A percentile compares a stretch with the other conserved stretches of the same genome.
These are phyloP conservation scores for Papilionanthe hybrid DNA, from an alignment of 116 monocot genomes.

Conservation along the genomic window DNA sequence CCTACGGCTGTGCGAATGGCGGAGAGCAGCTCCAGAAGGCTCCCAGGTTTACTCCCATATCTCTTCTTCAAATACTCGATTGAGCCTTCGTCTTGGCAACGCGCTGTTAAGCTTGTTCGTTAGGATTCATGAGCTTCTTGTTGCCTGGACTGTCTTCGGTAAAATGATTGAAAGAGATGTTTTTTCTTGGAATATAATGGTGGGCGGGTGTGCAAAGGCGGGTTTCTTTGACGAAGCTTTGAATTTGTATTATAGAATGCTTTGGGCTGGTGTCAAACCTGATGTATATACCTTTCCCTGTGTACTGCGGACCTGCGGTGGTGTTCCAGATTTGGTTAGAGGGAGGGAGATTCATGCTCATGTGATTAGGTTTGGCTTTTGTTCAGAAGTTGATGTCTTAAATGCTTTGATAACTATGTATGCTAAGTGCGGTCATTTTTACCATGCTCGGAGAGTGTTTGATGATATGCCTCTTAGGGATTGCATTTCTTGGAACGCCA, in stretches of 20 bases:
- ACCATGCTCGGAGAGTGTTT: constrained; percentile 47
- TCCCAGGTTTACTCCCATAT: constrained; percentile 41
- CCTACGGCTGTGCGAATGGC: constrained; percentile 50
- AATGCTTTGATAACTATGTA: constrained; percentile 81
- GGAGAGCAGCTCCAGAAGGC: constrained; percentile 31
- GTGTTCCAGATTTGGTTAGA: constrained; percentile 25
- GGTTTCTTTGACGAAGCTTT: constrained; percentile 71
- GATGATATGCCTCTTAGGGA: constrained; percentile 47
- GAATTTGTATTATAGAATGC: constrained; percentile 61
- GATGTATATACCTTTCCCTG: constrained; percentile 73
- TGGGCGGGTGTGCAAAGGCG: constrained; percentile 62
- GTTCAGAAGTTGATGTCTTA: constrained; percentile 46
- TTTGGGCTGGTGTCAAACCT: constrained; percentile 41
- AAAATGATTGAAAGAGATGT: constrained; percentile 74
- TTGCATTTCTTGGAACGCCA: constrained; percentile 74
- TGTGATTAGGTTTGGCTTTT: constrained; percentile 57
- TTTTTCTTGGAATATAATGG: constrained; percentile 88
- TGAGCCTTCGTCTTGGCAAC: constrained; percentile 48
- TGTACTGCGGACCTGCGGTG: constrained; percentile 62
- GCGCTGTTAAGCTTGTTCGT: constrained; percentile 53
- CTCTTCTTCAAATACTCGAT: constrained; percentile 2
- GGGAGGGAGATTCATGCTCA: constrained; percentile 71
- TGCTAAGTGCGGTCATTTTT: constrained; percentile 44
- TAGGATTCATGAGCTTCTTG: constrained; percentile 33
- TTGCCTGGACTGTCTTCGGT: constrained; percentile 71